Percentiles rank a stretch among this genome's conserved stretches.
These are phyloP conservation scores for Pichia kluyveri DNA, from an alignment of 805 yeast species.

Conservation along the genomic window DNA sequence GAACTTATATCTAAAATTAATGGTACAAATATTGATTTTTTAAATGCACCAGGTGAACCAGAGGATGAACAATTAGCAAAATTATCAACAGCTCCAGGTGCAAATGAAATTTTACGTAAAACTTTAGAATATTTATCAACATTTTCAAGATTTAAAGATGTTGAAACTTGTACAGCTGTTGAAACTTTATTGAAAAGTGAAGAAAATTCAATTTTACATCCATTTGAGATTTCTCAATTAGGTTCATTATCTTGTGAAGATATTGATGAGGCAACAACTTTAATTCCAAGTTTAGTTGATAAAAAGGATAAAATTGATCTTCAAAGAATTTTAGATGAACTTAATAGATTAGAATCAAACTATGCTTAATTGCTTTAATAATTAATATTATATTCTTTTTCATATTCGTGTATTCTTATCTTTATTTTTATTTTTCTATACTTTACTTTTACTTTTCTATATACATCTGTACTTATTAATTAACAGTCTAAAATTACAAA, in stretches of 20 bases:
- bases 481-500: no score
- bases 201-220: conserved; percentile 75
- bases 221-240: conserved; percentile 89
- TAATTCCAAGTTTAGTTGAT: conserved; percentile 77
- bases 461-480: no score
- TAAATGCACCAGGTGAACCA: conserved; percentile 23
- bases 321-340: conserved; percentile 79
- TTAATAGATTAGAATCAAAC: conserved; percentile 53
- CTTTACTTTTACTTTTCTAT: background rate
- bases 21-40: conserved; percentile 22
- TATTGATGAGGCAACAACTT: conserved; percentile 90
- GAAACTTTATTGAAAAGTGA: conserved; percentile 72
- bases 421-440: background rate
- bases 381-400: no score
- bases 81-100: conserved; percentile 57
- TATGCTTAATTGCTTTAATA: conserved; percentile 12
- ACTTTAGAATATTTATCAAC: conserved; percentile 79
- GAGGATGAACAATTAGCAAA: conserved; percentile 42
- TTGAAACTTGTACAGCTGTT: conserved; percentile 88
- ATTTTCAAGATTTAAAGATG: conserved; percentile 86
- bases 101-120: conserved; percentile 83
- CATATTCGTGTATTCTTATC: background rate
- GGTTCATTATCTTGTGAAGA: conserved; percentile 88
- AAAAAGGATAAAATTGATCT: conserved; percentile 83
- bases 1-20: conserved; percentile 36